A percentile compares a stretch with the other conserved stretches of the same genome.
Conservation (phyloP, 768 basidiomycete species). For the Lepiota venenata region DNA sequence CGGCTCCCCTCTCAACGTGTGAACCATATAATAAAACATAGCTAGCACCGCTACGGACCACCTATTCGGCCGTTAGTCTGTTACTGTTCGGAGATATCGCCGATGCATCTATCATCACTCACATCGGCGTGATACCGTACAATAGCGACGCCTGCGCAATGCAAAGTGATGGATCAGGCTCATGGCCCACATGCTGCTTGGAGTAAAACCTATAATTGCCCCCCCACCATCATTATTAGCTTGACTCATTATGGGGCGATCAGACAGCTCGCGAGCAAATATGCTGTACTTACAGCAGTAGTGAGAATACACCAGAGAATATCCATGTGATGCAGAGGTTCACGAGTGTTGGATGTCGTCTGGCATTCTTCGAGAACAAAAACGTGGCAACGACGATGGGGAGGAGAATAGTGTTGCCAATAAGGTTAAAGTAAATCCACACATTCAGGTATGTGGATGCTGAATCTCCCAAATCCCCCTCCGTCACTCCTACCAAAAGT, state of each 20-base stretch:
- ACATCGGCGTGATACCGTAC: slow-evolving; percentile 38
- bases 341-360: slow-evolving; percentile 40
- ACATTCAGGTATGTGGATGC: slow-evolving; percentile 28
- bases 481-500: not conserved
- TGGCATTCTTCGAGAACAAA: slow-evolving; percentile 32
- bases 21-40: slow-evolving; percentile 28
- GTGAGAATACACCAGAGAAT: slow-evolving; percentile 37
- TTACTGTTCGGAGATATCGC: not conserved
- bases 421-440: slow-evolving; percentile 44
- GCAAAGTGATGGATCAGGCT: slow-evolving; percentile 37
- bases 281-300: slow-evolving; percentile 34
- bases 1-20: slow-evolving; percentile 19
- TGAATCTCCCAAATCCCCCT: not conserved
- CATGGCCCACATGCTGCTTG: slow-evolving; percentile 27
- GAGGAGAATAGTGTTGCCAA: slow-evolving; percentile 42
- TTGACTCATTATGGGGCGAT: not conserved
- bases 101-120: slow-evolving; percentile 7
- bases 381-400: slow-evolving; percentile 43
- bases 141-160: slow-evolving; percentile 41
- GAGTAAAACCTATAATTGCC: slow-evolving; percentile 32
- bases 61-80: slow-evolving; percentile 17
- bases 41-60: slow-evolving; percentile 35
- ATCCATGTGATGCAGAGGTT: slow-evolving; percentile 49
- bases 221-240: not conserved
- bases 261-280: not conserved